Evolutionary conservation across 192 early-diverging fungal genomes (phyloP), one percentile per base, ranked within the genome.

Genomic region (Coemansia umbellata): DNA sequence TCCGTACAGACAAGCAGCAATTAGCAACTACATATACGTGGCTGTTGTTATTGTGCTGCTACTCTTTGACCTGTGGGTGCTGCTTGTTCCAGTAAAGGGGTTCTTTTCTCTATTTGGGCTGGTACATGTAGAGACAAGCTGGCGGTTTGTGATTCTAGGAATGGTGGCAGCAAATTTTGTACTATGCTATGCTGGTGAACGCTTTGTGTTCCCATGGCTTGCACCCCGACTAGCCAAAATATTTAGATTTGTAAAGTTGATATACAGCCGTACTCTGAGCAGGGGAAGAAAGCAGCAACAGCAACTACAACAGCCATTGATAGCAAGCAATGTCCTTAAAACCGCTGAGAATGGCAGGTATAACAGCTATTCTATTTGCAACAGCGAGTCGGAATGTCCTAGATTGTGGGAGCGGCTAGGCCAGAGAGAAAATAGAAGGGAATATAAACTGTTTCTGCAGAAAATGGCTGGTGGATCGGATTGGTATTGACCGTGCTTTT

Each of bases 1-100:
- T 24, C 97, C 95, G 0, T 99, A 95, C 64, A 87, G 94, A 28
- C 83, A 92, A 63, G 69, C 85, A 3, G 82, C 93, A 42, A 78
- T 81, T 53, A 85, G 82, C 17, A 99, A 96, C 45, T 66, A 31
- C 52, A 17, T 59, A 4, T 66, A 77, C 53, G 19, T 63, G 14
- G 59, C 51, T 5, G 57, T 60, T 0, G 27, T 69, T 3, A 19
- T 8, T 2, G 18, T 61, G 24, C 32, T 76, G 30, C 19, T 69
- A 36, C 50, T 35, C 19, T 69, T 76, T 45, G 55, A 69, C 35
- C 60, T 76, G 13, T 65, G 73, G 61, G 50, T 69, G 28, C 33
- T 66, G 13, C 55, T 76, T 19, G 59, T n/a, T 1, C 73, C 73
- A 9, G 61, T 66, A 8, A 47, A 32, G 0, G 66, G 66, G 4